phyloP scores from a whole-genome alignment of 2,329 filamentous ascomycete species.

The Botryotinia calthae region DNA sequence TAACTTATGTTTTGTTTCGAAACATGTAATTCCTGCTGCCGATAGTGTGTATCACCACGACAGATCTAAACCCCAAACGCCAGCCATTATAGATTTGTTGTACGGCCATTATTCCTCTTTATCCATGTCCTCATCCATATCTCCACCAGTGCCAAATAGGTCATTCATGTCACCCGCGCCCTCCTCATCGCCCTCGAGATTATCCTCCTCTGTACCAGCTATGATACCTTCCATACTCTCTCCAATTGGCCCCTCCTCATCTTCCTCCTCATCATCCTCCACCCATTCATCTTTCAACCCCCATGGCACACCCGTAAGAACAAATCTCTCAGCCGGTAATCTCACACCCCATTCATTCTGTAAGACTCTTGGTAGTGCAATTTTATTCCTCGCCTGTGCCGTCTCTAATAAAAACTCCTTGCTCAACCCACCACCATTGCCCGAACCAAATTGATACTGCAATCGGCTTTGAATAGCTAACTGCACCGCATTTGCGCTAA shows the following conservation, averaged over 20 bases:
- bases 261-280: conserved; percentile 46
- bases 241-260: conserved; percentile 38
- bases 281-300: conserved; percentile 60
- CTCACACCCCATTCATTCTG: conserved; percentile 66
- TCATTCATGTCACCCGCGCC: conserved; percentile 21
- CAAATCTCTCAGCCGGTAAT: conserved; percentile 65
- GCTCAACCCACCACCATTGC: conserved; percentile 50
- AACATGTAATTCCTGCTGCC: neutral
- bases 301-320: conserved; percentile 65
- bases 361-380: conserved; percentile 60
- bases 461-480: conserved; percentile 70
- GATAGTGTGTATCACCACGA: neutral
- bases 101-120: conserved; percentile 40
- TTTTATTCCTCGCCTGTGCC: conserved; percentile 67
- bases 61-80: conserved; percentile 21
- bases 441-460: conserved; percentile 65
- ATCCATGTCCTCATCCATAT: conserved; percentile 43
- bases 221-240: conserved; percentile 42
- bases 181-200: conserved; percentile 37
- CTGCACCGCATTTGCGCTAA: conserved; percentile 65
- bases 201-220: conserved; percentile 39
- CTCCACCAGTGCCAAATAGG: conserved; percentile 35
- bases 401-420: conserved; percentile 78
- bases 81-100: conserved; percentile 22
- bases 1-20: neutral